These are phyloP conservation scores for Boechera divaricarpa DNA, from an alignment of 345 rosid species.

Conservation along the genomic window DNA sequence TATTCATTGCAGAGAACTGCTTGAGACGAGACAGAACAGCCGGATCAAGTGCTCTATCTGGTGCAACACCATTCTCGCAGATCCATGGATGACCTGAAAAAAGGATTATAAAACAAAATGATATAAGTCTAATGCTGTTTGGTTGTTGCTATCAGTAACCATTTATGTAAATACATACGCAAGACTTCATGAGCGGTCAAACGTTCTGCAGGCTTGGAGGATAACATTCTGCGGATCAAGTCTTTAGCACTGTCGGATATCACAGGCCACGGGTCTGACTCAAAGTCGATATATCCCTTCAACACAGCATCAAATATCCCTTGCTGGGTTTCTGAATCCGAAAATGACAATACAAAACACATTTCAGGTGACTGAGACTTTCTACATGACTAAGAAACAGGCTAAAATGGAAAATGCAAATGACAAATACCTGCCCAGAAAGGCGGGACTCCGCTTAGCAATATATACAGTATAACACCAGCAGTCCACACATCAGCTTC, in stretches of 20 bases:
- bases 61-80: conserved; percentile 97
- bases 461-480: conserved; percentile 89
- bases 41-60: conserved; percentile 90
- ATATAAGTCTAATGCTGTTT: background rate
- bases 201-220: conserved; percentile 74
- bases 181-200: conserved; percentile 96
- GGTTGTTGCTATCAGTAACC: background rate
- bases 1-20: conserved; percentile 98
- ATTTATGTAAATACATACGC: conserved; percentile 57
- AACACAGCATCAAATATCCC: conserved; percentile 99
- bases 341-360: conserved; percentile 18
- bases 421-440: conserved; percentile 89
- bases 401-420: background rate
- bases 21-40: conserved; percentile 98
- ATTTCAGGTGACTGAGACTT: conserved; percentile 1
- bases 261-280: conserved; percentile 96
- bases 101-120: background rate
- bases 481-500: conserved; percentile 99
- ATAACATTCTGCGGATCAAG: conserved; percentile 81
- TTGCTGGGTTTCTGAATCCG: conserved; percentile 78
- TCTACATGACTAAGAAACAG: background rate
- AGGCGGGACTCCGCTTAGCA: conserved; percentile 98
- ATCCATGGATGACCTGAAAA: conserved; percentile 96
- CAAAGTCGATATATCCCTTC: conserved; percentile 92
- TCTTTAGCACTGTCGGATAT: conserved; percentile 93